These are phyloP conservation scores for Leccinum incarnatum DNA, from an alignment of 768 basidiomycete genomes.

Conservation along the genomic window DNA sequence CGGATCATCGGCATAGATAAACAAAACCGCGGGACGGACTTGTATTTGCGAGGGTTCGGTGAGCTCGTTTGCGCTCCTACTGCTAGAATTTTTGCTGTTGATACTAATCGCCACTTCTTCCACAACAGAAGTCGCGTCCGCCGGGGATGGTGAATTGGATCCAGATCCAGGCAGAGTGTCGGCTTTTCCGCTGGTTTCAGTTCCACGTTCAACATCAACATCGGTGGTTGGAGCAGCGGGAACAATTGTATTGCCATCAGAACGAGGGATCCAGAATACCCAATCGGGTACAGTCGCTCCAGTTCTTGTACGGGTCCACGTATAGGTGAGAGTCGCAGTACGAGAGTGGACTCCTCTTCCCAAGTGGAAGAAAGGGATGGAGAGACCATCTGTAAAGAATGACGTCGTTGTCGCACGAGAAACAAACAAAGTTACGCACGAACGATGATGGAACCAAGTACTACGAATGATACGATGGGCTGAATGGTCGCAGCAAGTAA, in stretches of 20 bases:
- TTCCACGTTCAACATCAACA: constrained; percentile 24
- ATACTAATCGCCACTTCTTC: not conserved
- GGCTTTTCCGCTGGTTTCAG: not conserved
- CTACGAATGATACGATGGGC: constrained; percentile 85
- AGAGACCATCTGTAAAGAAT: constrained; percentile 52
- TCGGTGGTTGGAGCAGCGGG: not conserved
- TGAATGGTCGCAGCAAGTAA: constrained; percentile 69
- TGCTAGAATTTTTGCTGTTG: not conserved
- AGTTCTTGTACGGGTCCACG: constrained; percentile 38
- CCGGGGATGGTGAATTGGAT: not conserved
- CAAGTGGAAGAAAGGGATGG: constrained; percentile 64
- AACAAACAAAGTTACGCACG: constrained; percentile 46
- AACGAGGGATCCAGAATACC: constrained; percentile 37
- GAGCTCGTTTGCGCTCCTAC: not conserved
- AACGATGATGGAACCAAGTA: constrained; percentile 80
- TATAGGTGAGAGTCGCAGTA: constrained; percentile 44
- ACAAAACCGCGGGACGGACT: constrained; percentile 19
- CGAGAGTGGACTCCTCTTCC: constrained; percentile 46
- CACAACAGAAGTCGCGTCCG: not conserved
- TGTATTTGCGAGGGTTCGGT: constrained; percentile 4
- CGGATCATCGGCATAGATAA: not conserved
- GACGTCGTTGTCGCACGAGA: not conserved
- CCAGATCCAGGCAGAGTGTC: not conserved
- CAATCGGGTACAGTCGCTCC: constrained; percentile 41
- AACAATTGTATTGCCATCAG: constrained; percentile 1